Percentiles rank a stretch among this genome's conserved stretches.
Conservation (phyloP, 2,329 filamentous ascomycete species). For the Hysterium pulicare region DNA sequence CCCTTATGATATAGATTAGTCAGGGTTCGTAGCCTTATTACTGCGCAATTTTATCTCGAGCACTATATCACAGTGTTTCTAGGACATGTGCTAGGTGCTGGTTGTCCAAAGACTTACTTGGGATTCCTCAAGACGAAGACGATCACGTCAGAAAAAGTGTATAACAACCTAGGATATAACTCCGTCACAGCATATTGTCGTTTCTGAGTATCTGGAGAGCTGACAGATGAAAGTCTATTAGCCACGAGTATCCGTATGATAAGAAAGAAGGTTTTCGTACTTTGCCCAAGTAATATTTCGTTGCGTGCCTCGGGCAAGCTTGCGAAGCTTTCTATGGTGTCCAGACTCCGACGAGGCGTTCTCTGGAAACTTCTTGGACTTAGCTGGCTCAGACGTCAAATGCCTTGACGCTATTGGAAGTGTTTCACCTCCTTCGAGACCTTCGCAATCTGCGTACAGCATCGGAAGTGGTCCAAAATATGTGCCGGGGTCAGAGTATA, state of each 20-base stretch:
- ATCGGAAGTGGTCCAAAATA: slow-evolving; percentile 40
- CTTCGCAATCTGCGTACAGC: slow-evolving; percentile 53
- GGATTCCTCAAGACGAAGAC: slow-evolving; percentile 42
- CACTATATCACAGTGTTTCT: not conserved
- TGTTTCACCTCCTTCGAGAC: slow-evolving; percentile 49
- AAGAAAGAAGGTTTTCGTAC: no score
- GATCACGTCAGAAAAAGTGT: slow-evolving; percentile 44
- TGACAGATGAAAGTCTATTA: no score
- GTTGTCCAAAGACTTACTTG: slow-evolving; percentile 28
- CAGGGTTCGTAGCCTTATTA: no score
- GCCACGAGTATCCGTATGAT: no score
- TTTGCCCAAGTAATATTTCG: slow-evolving; percentile 15
- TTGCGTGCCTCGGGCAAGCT: not conserved
- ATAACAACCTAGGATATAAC: slow-evolving; percentile 41
- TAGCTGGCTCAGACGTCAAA: not conserved
- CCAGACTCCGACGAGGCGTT: not conserved
- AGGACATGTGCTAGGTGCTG: not conserved
- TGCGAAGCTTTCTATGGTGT: not conserved
- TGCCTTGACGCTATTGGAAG: slow-evolving; percentile 24
- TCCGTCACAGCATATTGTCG: slow-evolving; percentile 38
- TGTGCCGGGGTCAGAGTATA: slow-evolving; percentile 50
- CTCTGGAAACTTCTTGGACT: not conserved
- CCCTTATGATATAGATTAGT: no score
- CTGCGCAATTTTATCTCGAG: no score
- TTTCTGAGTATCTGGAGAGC: slow-evolving; percentile 17